Evolutionary conservation across 306 rosid species (phyloP), one percentile per base, ranked within the genome.

Genomic region (Canavalia ensiformis): DNA sequence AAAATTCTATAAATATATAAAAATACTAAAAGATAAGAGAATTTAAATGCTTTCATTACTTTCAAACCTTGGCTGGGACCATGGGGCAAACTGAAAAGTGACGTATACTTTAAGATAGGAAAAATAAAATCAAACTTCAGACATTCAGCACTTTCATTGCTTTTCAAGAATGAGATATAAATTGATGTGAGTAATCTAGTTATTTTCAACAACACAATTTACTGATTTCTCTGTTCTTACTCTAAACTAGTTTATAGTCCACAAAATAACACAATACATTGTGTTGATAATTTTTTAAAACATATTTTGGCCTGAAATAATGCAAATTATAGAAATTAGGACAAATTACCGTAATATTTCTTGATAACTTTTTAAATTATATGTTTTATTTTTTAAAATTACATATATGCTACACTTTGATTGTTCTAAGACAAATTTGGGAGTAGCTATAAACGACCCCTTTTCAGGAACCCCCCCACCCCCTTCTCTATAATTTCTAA

Each of bases 41-140:
- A 18, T 8, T 37, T 0, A 39, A 65, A 42, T 18, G 45, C 6
- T 65, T 37, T 4, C 4, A 2, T 37, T 37, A 37, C 3, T 37
- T 37, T 44, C 47, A 44, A 44, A 3, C 6, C 1, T 44, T 44
- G 7, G 47, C 8, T 44, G 47, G 47, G 6, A 44, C 47, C 71
- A 39, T 13, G 50, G 13, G n/a, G 6, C 6, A 39, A 39, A 42
- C 72, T 41, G 72, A 66, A 66, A 37, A 66, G 52, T 66, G 54
- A 66, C 72, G 72, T 66, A 42, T 51, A 66, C 34, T 42, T 66
- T 66, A 66, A 66, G 72, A 34, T 66, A 42, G 13, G n/a, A 66
- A 66, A 42, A 39, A 65, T n/a, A 65, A 39, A 66, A 4, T 66
- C 41, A 25, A 12, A 25, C 18, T 66, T 42, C 4, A 37, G 41